phyloP scores from a whole-genome alignment of 352 stramenopile species.

The Pythium brachiatum region DNA sequence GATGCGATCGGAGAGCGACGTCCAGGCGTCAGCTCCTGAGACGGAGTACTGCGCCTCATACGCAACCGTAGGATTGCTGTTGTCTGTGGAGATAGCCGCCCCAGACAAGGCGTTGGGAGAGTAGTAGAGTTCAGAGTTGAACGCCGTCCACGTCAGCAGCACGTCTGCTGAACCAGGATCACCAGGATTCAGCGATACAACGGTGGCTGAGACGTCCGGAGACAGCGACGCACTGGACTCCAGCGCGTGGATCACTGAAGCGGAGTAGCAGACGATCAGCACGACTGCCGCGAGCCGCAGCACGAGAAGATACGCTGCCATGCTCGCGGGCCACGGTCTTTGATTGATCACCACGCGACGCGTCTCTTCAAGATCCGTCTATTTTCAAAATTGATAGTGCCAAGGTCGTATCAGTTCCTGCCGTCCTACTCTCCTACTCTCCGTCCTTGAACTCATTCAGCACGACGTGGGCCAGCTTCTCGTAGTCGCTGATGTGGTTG shows the following conservation, averaged over 20 bases:
- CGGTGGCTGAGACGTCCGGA: neutral
- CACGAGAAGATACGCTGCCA: neutral
- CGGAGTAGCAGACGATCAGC: neutral
- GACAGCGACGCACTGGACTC: neutral
- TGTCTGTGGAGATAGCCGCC: constrained; percentile 9
- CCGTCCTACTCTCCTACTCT: neutral
- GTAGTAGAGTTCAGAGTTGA: constrained; percentile 28
- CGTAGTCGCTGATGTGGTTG: constrained; percentile 86
- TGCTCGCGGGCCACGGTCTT: too few species aligned
- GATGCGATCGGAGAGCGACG: constrained; percentile 31
- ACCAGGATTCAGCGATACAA: constrained; percentile 26
- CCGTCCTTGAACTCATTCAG: neutral
- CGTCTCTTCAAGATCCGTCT: neutral
- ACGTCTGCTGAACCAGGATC: constrained; percentile 40
- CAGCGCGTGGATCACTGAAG: neutral
- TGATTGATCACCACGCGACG: too few species aligned
- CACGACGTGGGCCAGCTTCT: constrained; percentile 41
- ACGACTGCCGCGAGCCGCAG: neutral
- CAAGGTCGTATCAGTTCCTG: neutral
- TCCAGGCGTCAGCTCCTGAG: constrained; percentile 43
- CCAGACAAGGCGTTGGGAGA: constrained; percentile 5
- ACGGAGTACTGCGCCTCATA: constrained; percentile 59
- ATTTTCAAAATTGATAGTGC: neutral
- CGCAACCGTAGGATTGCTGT: constrained; percentile 31
- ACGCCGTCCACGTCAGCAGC: constrained; percentile 42